phyloP scores from a whole-genome alignment of 2,329 filamentous ascomycete species.

The Penicillium sp. region DNA sequence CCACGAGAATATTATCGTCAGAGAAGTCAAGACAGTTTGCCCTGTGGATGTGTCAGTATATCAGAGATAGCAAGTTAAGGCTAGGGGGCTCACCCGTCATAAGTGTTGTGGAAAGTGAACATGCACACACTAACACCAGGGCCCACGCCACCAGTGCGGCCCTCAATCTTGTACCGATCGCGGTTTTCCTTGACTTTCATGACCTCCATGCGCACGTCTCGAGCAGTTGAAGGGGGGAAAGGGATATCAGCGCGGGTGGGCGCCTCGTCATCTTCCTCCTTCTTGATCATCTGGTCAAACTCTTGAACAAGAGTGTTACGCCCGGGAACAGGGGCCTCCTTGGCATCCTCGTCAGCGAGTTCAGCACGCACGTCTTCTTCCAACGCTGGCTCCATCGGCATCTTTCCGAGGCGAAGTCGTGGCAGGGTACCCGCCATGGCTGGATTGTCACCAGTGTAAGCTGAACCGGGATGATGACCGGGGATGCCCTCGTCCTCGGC shows the following conservation, averaged over 20 bases:
- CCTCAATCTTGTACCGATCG: constrained; percentile 85
- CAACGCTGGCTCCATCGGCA: constrained; percentile 80
- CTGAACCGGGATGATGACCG: constrained; percentile 65
- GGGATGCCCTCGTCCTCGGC: constrained; percentile 69
- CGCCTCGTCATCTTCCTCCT: constrained; percentile 82
- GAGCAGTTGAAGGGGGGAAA: constrained; percentile 80
- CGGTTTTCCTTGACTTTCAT: constrained; percentile 91
- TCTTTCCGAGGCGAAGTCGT: constrained; percentile 72
- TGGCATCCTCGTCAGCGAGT: constrained; percentile 79
- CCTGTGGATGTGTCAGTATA: constrained; percentile 47
- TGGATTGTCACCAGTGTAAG: constrained; percentile 59
- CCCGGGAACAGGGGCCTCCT: constrained; percentile 69
- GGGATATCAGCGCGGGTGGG: constrained; percentile 78
- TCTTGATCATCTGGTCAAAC: constrained; percentile 84
- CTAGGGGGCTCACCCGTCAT: constrained; percentile 67
- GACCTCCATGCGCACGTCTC: constrained; percentile 92
- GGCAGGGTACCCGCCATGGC: constrained; percentile 56
- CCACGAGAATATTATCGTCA: constrained; percentile 81
- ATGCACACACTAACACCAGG: constrained; percentile 87
- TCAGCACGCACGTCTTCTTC: constrained; percentile 85
- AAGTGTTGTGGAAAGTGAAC: constrained; percentile 98
- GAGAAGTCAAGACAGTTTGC: constrained; percentile 96
- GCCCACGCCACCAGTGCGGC: constrained; percentile 78
- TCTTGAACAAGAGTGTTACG: constrained; percentile 77
- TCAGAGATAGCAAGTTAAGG: not conserved